Evolutionary conservation across 805 yeast genomes (phyloP).

Genomic region (Yarrowia sp.): DNA sequence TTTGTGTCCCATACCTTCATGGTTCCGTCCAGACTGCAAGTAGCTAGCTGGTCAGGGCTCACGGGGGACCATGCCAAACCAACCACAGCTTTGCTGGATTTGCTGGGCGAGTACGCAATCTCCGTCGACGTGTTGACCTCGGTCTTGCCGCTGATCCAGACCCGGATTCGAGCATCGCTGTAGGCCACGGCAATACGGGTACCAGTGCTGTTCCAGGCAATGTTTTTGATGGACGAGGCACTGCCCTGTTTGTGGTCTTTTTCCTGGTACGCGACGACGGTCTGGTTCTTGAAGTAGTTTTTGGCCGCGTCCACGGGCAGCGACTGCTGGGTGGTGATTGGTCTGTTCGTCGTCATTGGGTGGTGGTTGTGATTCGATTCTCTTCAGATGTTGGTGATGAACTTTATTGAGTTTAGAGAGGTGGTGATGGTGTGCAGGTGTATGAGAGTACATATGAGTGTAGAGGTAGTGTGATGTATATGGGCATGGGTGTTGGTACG

Average conservation of each 20-base stretch:
- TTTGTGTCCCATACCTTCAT: conserved; percentile 50
- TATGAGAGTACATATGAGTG: no score
- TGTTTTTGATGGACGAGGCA: conserved; percentile 20
- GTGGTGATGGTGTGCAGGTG: background rate
- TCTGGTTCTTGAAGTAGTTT: conserved; percentile 12
- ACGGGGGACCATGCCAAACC: conserved; percentile 51
- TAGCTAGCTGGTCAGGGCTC: conserved; percentile 47
- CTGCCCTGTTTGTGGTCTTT: background rate
- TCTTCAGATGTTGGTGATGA: background rate
- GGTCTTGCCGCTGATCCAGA: conserved; percentile 43
- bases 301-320: background rate
- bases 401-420: background rate
- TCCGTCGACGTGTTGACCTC: conserved; percentile 37
- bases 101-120: conserved; percentile 36
- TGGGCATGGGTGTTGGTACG: no score
- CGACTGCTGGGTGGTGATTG: conserved; percentile 12
- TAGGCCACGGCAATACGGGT: conserved; percentile 37
- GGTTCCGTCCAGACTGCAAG: conserved; percentile 49
- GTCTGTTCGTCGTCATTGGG: background rate
- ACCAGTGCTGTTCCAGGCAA: conserved; percentile 39
- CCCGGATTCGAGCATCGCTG: conserved; percentile 37
- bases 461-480: no score
- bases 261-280: conserved; percentile 13
- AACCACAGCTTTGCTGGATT: conserved; percentile 45
- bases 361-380: background rate